Percentiles rank a stretch among this genome's conserved stretches.
phyloP scores from a whole-genome alignment of 768 basidiomycete species.

The Pleurotus tuber-regium region DNA sequence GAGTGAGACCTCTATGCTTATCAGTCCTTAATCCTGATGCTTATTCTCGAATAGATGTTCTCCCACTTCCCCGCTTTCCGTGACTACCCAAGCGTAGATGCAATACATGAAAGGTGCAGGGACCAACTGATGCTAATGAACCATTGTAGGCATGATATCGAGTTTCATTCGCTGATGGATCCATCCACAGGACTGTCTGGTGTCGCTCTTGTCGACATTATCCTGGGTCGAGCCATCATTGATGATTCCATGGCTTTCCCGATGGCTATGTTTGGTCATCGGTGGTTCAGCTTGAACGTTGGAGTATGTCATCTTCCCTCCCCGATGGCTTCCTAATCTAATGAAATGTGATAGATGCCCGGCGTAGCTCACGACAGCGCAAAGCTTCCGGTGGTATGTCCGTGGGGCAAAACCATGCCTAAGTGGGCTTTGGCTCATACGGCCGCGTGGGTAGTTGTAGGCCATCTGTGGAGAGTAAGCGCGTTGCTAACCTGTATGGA shows the following conservation, averaged over 20 bases:
- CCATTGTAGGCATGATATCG: too few species aligned
- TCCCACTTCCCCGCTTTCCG: too few species aligned
- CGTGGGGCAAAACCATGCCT: not conserved
- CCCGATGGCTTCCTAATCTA: not conserved
- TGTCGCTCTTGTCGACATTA: constrained; percentile 2
- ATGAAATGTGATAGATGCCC: not conserved
- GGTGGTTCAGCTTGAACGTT: not conserved
- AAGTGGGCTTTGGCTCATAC: not conserved
- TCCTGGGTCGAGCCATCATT: not conserved
- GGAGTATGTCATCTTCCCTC: not conserved
- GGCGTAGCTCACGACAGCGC: not conserved
- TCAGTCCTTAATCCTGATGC: too few species aligned
- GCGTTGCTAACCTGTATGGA: not conserved
- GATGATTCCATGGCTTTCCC: not conserved
- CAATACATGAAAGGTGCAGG: not conserved
- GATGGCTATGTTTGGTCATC: not conserved
- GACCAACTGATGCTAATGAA: too few species aligned
- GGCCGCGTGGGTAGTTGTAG: not conserved
- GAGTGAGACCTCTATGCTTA: too few species aligned
- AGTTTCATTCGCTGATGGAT: not conserved
- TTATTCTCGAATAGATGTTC: too few species aligned
- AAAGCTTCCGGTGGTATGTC: not conserved
- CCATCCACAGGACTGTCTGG: not conserved
- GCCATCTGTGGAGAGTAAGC: not conserved
- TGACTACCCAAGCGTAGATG: not conserved